Evolutionary conservation across 495 filamentous ascomycete species (phyloP), one percentile per base, ranked within the genome.

Genomic region (Glarea lozoyensis): DNA sequence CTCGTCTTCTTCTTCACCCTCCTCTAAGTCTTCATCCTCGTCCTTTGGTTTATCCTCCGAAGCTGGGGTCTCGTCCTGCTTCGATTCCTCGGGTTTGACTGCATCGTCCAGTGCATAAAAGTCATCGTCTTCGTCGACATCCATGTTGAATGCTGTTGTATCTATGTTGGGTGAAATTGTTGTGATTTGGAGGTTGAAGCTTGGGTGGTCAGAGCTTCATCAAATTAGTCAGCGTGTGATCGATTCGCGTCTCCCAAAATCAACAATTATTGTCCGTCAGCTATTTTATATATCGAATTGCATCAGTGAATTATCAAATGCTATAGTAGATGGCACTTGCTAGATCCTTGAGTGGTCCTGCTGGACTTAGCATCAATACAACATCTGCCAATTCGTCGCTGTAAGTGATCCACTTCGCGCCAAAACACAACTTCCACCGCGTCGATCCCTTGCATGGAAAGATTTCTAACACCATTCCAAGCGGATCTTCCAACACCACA

Each of bases 341-440:
- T 45, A 67, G 76, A 54, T 79, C 79, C 29, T 68, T 75, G 32
- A 87, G 82, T 63, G 73, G 79, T 47, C 73, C 81, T 18, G 73
- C 68, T 15, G 81, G 77, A 42, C 67, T 89, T 42, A 84, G 77
- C 44, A 84, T 92, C 57, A 89, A 86, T 58, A 92, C 85, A n/a
- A 74, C 66, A 33, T 70, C 78, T 25, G 76, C 81, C 42, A 85
- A 82, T 63, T 70, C 83, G 29, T 71, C 85, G 56, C 87, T 80
- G 78, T 82, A 60, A 76, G 76, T 49, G 39, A 31, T 13, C 23
- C 33, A 9, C 16, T 13, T 19, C 11, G 18, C 42, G 20, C 19
- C 29, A 17, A 37, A 46, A 43, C 25, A 35, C 7, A 6, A 9
- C 10, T 19, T 7, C 16, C 35, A 37, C 11, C 17, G 10, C 22